Evolutionary conservation across 78 protist genomes (phyloP).

Genomic region (Capsaspora owczarzaki): DNA sequence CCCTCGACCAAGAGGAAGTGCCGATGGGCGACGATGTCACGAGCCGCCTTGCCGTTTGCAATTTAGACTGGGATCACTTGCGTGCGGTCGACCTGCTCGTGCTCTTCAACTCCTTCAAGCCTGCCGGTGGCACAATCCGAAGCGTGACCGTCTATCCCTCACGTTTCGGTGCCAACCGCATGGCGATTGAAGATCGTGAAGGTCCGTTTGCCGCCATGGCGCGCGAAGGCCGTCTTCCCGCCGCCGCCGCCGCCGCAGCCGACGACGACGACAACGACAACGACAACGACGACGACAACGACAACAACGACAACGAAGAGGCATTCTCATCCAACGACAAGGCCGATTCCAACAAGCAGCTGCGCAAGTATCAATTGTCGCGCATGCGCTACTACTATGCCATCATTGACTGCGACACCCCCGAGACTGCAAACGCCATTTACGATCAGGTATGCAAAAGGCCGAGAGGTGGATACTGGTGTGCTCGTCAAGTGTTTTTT

Average conservation of each 20-base stretch:
- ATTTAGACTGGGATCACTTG: neutral
- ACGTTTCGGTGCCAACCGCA: slow-evolving; percentile 50
- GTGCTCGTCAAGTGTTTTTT: neutral
- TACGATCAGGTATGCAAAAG: slow-evolving; percentile 26
- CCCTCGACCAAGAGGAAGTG: neutral
- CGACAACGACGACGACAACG: neutral
- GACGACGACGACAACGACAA: neutral
- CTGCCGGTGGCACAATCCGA: neutral
- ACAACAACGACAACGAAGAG: neutral
- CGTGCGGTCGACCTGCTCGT: neutral
- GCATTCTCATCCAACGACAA: neutral
- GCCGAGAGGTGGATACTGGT: neutral
- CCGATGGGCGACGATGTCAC: neutral
- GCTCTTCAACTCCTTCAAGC: slow-evolving; percentile 17
- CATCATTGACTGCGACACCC: slow-evolving; percentile 51
- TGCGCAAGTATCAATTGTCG: slow-evolving; percentile 41
- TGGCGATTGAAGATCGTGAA: slow-evolving; percentile 18
- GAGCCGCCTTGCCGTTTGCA: neutral
- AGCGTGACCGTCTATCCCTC: slow-evolving; percentile 61
- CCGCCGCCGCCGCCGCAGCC: too few relatives aligned
- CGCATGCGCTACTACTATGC: slow-evolving; percentile 66
- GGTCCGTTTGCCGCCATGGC: neutral
- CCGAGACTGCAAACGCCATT: slow-evolving; percentile 43
- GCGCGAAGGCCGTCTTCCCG: too few relatives aligned
- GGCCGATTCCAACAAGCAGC: neutral